Evolutionary conservation across 2,329 filamentous ascomycete genomes (phyloP).

Genomic region (Xylaria arbuscula): DNA sequence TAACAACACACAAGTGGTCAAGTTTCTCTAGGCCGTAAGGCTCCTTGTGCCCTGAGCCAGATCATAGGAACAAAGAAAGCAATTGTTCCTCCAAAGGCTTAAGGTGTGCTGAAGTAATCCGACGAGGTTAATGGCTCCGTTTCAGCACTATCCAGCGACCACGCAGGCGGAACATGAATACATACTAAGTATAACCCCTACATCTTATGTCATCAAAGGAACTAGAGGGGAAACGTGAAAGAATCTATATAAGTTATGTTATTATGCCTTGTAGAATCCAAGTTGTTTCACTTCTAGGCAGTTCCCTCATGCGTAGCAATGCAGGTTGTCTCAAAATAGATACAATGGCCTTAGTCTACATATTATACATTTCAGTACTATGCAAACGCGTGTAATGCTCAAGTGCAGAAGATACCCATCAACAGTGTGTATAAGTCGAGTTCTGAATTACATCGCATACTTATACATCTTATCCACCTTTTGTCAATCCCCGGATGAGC

Average conservation of each 20-base stretch:
- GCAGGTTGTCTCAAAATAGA: constrained; percentile 20
- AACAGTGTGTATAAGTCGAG: background rate
- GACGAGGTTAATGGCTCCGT: background rate
- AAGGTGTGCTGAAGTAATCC: background rate
- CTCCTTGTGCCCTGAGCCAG: background rate
- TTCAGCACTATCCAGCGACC: background rate
- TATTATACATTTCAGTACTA: background rate
- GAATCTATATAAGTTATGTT: background rate
- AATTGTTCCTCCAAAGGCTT: background rate
- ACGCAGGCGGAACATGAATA: background rate
- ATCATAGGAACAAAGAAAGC: background rate
- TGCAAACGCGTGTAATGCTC: background rate
- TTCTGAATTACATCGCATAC: background rate
- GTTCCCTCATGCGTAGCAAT: constrained; percentile 10
- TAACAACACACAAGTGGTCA: background rate
- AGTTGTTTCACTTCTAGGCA: constrained; percentile 1
- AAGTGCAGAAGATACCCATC: background rate
- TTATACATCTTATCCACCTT: background rate
- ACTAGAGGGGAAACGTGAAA: background rate
- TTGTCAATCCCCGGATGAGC: background rate
- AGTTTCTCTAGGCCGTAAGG: background rate
- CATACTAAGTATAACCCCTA: background rate
- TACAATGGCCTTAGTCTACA: constrained; percentile 15
- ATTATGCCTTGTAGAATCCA: constrained; percentile 2
- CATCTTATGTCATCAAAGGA: background rate